Evolutionary conservation across 257 asterid genomes (phyloP).

Genomic region (Forsythia viridissima): DNA sequence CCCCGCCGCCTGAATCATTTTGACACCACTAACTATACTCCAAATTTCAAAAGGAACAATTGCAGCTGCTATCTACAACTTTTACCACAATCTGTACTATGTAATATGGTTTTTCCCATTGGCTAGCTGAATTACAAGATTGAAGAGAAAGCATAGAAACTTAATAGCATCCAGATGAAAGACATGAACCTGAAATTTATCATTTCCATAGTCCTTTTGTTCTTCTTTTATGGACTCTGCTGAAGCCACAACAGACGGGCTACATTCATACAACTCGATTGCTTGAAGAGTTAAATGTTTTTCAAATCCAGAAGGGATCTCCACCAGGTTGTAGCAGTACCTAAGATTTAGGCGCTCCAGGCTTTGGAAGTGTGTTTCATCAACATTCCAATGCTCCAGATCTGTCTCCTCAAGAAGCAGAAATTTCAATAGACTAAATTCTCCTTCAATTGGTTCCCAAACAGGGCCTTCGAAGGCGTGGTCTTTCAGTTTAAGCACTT

Average conservation of each 20-base stretch:
- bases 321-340: background rate
- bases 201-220: slow-evolving; percentile 2
- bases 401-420: background rate
- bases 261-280: slow-evolving; percentile 4
- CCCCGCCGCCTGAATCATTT: no score
- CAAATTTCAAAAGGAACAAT: no score
- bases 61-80: no score
- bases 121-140: background rate
- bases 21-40: no score
- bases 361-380: background rate
- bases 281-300: background rate
- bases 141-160: background rate
- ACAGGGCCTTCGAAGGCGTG: slow-evolving; percentile 2
- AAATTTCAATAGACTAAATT: background rate
- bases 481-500: slow-evolving; percentile 19
- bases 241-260: background rate
- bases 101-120: no score
- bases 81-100: no score
- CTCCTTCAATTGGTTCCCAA: slow-evolving; percentile 21
- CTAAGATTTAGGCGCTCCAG: slow-evolving; percentile 4
- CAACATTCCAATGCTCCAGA: slow-evolving; percentile 10
- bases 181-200: background rate
- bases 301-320: slow-evolving; percentile 19
- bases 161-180: background rate
- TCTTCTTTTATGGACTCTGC: background rate